phyloP scores from a whole-genome alignment of 1,284 basidiomycete species.

The Cystobasidium sp. region DNA sequence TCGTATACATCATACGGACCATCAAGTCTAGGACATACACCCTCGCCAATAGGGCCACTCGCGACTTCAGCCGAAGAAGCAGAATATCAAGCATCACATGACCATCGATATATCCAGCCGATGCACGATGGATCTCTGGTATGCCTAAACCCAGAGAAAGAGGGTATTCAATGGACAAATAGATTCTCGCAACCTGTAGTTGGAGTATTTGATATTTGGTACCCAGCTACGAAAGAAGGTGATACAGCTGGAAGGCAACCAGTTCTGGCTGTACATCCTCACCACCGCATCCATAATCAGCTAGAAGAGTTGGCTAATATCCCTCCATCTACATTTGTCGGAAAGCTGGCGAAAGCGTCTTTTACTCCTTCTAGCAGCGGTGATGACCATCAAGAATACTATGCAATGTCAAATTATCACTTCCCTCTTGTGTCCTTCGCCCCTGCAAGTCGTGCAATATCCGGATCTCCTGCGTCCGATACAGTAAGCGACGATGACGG shows the following conservation, averaged over 20 bases:
- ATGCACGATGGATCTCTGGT: conserved; percentile 75
- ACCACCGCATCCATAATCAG: conserved; percentile 46
- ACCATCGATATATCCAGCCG: conserved; percentile 75
- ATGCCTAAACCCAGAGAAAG: conserved; percentile 65
- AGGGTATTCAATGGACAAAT: conserved; percentile 65
- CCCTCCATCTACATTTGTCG: conserved; percentile 65
- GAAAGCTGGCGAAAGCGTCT: conserved; percentile 59
- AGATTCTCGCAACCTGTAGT: conserved; percentile 69
- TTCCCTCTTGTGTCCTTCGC: conserved; percentile 76
- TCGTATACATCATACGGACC: conserved; percentile 82
- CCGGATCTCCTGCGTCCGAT: too few relatives aligned
- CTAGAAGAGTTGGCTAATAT: conserved; percentile 58
- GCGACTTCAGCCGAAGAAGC: conserved; percentile 13
- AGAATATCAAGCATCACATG: conserved; percentile 62
- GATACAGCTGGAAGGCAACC: conserved; percentile 57
- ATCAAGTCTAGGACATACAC: conserved; percentile 66
- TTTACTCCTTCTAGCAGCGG: background rate
- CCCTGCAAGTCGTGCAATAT: conserved; percentile 28
- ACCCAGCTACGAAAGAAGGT: conserved; percentile 50
- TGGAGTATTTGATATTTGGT: conserved; percentile 76
- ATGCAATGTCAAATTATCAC: conserved; percentile 72
- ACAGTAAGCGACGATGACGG: background rate
- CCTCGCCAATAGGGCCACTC: conserved; percentile 33
- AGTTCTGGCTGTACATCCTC: conserved; percentile 26
- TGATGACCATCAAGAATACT: conserved; percentile 62